Evolutionary conservation across 78 protist species (phyloP), one percentile per base, ranked within the genome.

Genomic region (slime mould (Dictyostelium discoideum)): DNA sequence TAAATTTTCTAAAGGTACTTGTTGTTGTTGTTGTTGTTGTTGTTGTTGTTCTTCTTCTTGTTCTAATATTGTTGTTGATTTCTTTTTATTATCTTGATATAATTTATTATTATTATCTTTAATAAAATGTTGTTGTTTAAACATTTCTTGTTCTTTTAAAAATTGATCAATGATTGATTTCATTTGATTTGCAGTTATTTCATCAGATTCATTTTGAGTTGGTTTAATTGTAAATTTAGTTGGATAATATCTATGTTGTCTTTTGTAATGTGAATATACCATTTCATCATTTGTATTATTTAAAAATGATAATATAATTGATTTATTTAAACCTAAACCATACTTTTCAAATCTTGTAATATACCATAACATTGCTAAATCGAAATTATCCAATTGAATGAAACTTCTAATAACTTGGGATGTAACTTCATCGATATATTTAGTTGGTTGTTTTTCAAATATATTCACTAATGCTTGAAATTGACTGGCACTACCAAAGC

Each of bases 331-430:
- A 3, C 26, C 50, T 14, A 42, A 24, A 1, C 77, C 16, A 22
- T 60, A 84, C 24, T 82, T 82, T 26, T 44, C 18, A 54, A 54
- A 24, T 82, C 86, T 82, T 57, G 32, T 50, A 54, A 29, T 29
- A 60, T 37, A 60, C 87, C 87, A 84, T 29, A 16, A 18, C 32
- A 84, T 18, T 24, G 87, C 87, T 8, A 39, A 24, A 39, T 84
- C 87, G 39, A 57, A 84, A 42, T 84, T 65, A 29, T 44, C 57
- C 20, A 63, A 22, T 16, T 84, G 46, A 26, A 39, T 10, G 20
- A 32, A 84, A 60, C 69, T 26, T 20, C 32, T 16, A 37, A 84
- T 63, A 0, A 84, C 22, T 84, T 84, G 87, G 2, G 39, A 22
- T n/a, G 87, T 22, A 32, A 84, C 54, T 18, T 29, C 8, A 22